These are phyloP conservation scores for Auricularia sp. DNA, from an alignment of 768 basidiomycete genomes.

Conservation along the genomic window DNA sequence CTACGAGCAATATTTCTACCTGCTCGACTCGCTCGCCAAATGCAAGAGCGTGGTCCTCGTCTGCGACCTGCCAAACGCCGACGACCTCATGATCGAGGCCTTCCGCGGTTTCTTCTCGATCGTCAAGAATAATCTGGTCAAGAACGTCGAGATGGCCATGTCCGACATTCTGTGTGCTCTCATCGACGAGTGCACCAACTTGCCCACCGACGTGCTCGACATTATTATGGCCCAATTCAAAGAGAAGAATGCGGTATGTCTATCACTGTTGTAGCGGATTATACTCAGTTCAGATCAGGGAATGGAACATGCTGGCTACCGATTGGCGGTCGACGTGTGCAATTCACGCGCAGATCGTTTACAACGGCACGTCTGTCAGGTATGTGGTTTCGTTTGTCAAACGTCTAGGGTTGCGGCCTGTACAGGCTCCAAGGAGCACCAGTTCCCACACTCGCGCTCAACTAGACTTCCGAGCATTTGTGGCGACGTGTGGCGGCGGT, in stretches of 20 bases:
- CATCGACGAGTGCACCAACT: conserved; percentile 71
- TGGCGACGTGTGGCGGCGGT: no score
- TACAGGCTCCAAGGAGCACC: conserved; percentile 16
- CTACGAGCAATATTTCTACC: conserved; percentile 87
- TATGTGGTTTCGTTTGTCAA: conserved; percentile 23
- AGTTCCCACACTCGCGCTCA: no score
- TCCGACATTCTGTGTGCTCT: conserved; percentile 85
- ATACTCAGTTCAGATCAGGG: conserved; percentile 29
- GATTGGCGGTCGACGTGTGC: conserved; percentile 80
- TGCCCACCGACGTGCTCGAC: conserved; percentile 77
- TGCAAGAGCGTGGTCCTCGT: conserved; percentile 93
- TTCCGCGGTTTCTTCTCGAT: conserved; percentile 79
- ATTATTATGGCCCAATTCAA: conserved; percentile 80
- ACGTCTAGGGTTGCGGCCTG: conserved; percentile 16
- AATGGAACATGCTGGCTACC: conserved; percentile 65
- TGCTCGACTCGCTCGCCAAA: conserved; percentile 86
- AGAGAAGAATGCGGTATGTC: conserved; percentile 54
- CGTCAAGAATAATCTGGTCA: conserved; percentile 60
- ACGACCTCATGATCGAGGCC: conserved; percentile 72
- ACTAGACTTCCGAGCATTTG: no score
- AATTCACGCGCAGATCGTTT: conserved; percentile 76
- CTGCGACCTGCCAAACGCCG: conserved; percentile 80
- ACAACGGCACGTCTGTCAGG: conserved; percentile 74
- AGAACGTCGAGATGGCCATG: conserved; percentile 78
- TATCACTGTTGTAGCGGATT: neutral